These are phyloP conservation scores for Backusella parvicylindrica DNA, from an alignment of 192 early-diverging fungal species.

Conservation along the genomic window DNA sequence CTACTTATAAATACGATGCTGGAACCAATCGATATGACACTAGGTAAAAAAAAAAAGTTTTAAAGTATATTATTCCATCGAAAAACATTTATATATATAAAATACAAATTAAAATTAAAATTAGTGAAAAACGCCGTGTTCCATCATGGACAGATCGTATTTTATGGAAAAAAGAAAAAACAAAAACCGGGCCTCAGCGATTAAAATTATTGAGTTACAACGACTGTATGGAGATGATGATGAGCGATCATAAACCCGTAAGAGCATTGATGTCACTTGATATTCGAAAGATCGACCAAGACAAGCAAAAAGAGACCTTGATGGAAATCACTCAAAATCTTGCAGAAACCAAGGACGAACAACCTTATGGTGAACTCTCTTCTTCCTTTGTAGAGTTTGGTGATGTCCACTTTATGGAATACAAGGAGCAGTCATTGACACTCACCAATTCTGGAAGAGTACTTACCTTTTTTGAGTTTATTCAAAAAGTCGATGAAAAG, in stretches of 20 bases:
- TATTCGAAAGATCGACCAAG: slow-evolving; percentile 58
- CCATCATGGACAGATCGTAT: slow-evolving; percentile 96
- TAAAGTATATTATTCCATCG: no score
- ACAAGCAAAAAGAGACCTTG: slow-evolving; percentile 52
- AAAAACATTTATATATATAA: no score
- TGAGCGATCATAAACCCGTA: slow-evolving; percentile 95
- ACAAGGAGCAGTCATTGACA: slow-evolving; percentile 44
- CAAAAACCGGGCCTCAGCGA: slow-evolving; percentile 22
- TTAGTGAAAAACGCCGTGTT: slow-evolving; percentile 69
- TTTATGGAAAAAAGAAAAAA: slow-evolving; percentile 64
- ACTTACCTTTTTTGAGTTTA: slow-evolving; percentile 70
- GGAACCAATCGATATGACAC: slow-evolving; percentile 82
- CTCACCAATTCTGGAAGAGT: slow-evolving; percentile 78
- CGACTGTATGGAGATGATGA: slow-evolving; percentile 57
- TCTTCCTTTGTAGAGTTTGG: slow-evolving; percentile 70
- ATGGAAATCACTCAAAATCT: slow-evolving; percentile 67
- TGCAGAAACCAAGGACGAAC: slow-evolving; percentile 68
- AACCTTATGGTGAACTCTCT: slow-evolving; percentile 70
- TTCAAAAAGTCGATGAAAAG: slow-evolving; percentile 61
- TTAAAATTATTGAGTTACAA: slow-evolving; percentile 49
- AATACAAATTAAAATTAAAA: no score
- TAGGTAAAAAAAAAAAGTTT: slow-evolving; percentile 45
- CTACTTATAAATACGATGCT: slow-evolving; percentile 92
- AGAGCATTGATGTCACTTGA: slow-evolving; percentile 60
- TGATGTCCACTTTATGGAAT: slow-evolving; percentile 51